These are phyloP conservation scores for Chaetomium fimeti DNA, from an alignment of 495 filamentous ascomycete species.

Conservation along the genomic window DNA sequence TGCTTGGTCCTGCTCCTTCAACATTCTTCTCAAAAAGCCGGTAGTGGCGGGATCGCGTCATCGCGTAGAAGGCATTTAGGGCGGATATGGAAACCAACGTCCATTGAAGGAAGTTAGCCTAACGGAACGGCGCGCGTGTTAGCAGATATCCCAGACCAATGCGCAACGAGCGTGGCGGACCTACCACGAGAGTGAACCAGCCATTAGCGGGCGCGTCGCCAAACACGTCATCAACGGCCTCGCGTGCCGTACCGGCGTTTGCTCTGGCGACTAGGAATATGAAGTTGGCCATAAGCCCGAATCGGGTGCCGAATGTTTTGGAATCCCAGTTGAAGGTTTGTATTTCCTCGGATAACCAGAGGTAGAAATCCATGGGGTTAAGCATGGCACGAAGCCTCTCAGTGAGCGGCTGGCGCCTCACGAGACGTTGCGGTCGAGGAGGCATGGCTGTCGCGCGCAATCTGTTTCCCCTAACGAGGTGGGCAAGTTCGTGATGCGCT, in stretches of 20 bases:
- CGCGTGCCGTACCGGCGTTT: slow-evolving; percentile 56
- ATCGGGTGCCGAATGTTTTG: slow-evolving; percentile 66
- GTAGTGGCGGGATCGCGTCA: slow-evolving; percentile 79
- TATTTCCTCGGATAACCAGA: slow-evolving; percentile 87
- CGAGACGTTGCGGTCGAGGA: slow-evolving; percentile 53
- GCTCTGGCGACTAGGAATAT: slow-evolving; percentile 79
- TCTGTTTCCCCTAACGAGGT: background rate
- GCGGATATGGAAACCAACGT: slow-evolving; percentile 62
- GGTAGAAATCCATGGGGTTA: slow-evolving; percentile 82
- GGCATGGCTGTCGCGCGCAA: slow-evolving; percentile 35
- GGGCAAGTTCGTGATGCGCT: background rate
- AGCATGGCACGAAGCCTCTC: slow-evolving; percentile 76
- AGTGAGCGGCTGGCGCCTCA: slow-evolving; percentile 71
- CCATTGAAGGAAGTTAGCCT: slow-evolving; percentile 70
- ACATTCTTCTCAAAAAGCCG: slow-evolving; percentile 86
- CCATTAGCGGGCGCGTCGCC: slow-evolving; percentile 61
- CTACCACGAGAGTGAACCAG: slow-evolving; percentile 75
- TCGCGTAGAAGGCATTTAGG: slow-evolving; percentile 78
- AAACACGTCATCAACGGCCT: slow-evolving; percentile 76
- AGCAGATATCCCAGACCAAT: background rate
- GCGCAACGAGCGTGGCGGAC: slow-evolving; percentile 36
- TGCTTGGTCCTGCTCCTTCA: slow-evolving; percentile 63
- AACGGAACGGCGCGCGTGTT: slow-evolving; percentile 8
- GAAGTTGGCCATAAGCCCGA: slow-evolving; percentile 74
- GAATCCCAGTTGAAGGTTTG: slow-evolving; percentile 88